phyloP scores from a whole-genome alignment of 768 basidiomycete species.

The Amyloporia xantha region DNA sequence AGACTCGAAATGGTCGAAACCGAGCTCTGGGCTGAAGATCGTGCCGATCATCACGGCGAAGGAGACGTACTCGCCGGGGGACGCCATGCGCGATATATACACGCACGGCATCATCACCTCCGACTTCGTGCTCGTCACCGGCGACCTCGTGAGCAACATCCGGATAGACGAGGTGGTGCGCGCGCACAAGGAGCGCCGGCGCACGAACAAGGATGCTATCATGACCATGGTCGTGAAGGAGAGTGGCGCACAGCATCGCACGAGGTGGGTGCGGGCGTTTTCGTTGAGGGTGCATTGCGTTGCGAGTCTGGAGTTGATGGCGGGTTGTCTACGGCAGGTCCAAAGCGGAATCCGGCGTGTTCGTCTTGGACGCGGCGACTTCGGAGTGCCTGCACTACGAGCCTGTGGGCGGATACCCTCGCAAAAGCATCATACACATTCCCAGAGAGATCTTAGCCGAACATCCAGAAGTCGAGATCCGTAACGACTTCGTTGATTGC shows the following conservation, averaged over 20 bases:
- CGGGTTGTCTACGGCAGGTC: conserved; percentile 43
- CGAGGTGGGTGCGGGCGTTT: conserved; percentile 60
- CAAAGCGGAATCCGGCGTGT: conserved; percentile 67
- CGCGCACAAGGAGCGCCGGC: conserved; percentile 81
- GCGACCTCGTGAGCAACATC: conserved; percentile 91
- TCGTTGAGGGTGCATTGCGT: background rate
- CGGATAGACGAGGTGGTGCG: conserved; percentile 85
- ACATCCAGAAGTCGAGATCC: conserved; percentile 78
- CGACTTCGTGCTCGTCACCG: conserved; percentile 88
- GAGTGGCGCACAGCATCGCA: conserved; percentile 63
- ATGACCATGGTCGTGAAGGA: conserved; percentile 95
- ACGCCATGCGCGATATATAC: conserved; percentile 92
- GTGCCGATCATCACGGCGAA: conserved; percentile 81
- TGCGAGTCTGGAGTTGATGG: background rate
- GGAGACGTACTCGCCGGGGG: conserved; percentile 82
- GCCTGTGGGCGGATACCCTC: conserved; percentile 64
- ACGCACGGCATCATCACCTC: conserved; percentile 83
- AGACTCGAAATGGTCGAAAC: conserved; percentile 80
- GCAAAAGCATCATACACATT: conserved; percentile 50
- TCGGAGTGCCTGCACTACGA: conserved; percentile 85
- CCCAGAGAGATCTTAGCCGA: conserved; percentile 71
- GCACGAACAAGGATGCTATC: conserved; percentile 85
- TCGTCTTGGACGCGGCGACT: conserved; percentile 69
- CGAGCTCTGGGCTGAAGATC: conserved; percentile 74
- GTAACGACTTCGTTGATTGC: conserved; percentile 84